Percentiles rank a stretch among this genome's conserved stretches.
Evolutionary conservation across 2,329 filamentous ascomycete genomes (phyloP).

Genomic region (Epichloe gansuensis): DNA sequence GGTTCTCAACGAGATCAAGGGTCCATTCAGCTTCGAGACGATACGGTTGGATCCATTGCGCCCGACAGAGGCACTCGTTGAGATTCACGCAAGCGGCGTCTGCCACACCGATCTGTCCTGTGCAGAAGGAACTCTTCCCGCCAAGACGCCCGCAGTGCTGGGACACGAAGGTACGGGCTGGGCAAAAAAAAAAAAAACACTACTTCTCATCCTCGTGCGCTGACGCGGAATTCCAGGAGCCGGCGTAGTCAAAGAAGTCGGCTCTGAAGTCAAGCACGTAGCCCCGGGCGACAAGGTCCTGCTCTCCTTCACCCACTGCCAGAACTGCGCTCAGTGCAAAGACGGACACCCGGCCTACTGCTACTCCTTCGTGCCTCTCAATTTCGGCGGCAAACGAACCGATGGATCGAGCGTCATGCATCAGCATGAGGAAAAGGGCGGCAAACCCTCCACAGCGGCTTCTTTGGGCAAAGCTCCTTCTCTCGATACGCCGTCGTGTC

Average conservation of each 20-base stretch:
- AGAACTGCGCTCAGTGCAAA: neutral
- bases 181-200: neutral
- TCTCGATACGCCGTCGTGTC: conserved; percentile 18
- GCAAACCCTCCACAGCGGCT: conserved; percentile 10
- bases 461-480: conserved; percentile 25
- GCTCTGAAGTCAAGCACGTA: neutral
- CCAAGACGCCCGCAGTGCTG: neutral
- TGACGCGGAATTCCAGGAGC: neutral
- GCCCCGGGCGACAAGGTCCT: neutral
- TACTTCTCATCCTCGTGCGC: neutral
- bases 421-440: neutral
- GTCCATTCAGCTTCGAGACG: neutral
- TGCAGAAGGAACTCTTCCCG: neutral
- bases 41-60: neutral
- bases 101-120: conserved; percentile 1
- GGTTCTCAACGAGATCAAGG: neutral
- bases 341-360: neutral
- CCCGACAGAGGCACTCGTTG: neutral
- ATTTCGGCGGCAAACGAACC: neutral
- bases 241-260: neutral
- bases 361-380: neutral
- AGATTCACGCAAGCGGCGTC: conserved; percentile 1
- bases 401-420: neutral
- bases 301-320: conserved; percentile 1
- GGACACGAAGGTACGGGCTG: neutral